Percentiles rank a stretch among this genome's conserved stretches.
phyloP scores from a whole-genome alignment of 2,329 filamentous ascomycete genomes.

The Fusarium sp. region DNA sequence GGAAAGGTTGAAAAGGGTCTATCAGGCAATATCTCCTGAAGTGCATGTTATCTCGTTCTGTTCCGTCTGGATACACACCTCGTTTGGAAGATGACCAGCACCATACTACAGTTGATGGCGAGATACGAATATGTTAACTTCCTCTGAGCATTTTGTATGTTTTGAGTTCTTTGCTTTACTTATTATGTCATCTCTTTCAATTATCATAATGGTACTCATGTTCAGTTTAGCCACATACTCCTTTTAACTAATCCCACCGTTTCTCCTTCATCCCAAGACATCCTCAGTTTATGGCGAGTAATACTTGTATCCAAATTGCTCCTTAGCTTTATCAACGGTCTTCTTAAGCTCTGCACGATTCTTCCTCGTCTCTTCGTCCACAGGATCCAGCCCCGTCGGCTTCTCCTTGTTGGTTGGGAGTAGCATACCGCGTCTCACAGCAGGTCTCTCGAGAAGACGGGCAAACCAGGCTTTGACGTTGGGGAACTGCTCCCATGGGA shows the following conservation, averaged over 20 bases:
- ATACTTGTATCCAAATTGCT: slow-evolving; percentile 64
- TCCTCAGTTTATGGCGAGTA: slow-evolving; percentile 53
- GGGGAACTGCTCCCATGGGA: slow-evolving; percentile 73
- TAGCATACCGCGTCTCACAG: slow-evolving; percentile 78
- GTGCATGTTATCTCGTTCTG: not conserved
- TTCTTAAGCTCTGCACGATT: slow-evolving; percentile 48
- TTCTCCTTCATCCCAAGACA: not conserved
- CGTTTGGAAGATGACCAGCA: not conserved
- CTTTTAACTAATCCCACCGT: not conserved
- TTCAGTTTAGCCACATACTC: not conserved
- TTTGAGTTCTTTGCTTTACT: too few species aligned
- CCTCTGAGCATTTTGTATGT: not conserved
- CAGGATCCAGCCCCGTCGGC: slow-evolving; percentile 37
- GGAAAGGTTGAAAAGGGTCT: too few species aligned
- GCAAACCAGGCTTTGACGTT: slow-evolving; percentile 80
- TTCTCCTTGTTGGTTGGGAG: slow-evolving; percentile 66
- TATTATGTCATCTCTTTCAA: not conserved
- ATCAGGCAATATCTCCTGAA: not conserved
- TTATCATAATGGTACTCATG: not conserved
- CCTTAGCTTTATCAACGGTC: slow-evolving; percentile 58
- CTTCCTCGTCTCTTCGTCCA: slow-evolving; percentile 38
- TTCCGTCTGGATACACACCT: not conserved
- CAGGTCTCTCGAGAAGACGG: slow-evolving; percentile 74
- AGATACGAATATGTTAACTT: not conserved
- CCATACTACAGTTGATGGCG: not conserved